These are phyloP conservation scores for Eutrema salsugineum DNA, from an alignment of 441 rosid genomes.

Conservation along the genomic window DNA sequence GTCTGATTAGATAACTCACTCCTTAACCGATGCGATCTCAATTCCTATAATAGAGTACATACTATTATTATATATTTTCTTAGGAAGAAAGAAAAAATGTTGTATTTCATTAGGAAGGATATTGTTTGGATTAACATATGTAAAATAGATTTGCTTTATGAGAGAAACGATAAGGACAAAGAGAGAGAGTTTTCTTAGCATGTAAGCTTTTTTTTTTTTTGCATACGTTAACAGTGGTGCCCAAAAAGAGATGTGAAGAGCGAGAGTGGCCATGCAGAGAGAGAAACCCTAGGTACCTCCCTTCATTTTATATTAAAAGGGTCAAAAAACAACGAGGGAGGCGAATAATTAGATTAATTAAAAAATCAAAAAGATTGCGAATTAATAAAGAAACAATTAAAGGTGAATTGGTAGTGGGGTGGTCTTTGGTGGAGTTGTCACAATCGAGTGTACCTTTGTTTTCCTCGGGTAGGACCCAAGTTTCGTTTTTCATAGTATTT, in stretches of 20 bases:
- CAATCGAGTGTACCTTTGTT: constrained; percentile 66
- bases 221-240: constrained; percentile 32
- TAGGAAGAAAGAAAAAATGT: background rate
- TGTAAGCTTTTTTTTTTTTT: constrained; percentile 41
- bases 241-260: constrained; percentile 28
- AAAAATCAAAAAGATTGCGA: constrained; percentile 29
- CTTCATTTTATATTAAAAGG: constrained; percentile 15
- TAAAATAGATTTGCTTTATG: background rate
- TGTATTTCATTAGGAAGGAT: background rate
- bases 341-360: constrained; percentile 21
- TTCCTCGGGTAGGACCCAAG: constrained; percentile 38
- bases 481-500: constrained; percentile 21
- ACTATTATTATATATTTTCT: background rate
- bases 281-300: constrained; percentile 27
- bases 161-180: constrained; percentile 26
- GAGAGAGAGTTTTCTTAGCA: constrained; percentile 36
- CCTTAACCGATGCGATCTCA: constrained; percentile 15
- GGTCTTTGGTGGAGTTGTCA: constrained; percentile 68
- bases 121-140: background rate
- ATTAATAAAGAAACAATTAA: constrained; percentile 23
- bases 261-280: constrained; percentile 38
- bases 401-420: constrained; percentile 42
- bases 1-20: background rate
- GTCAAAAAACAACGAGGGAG: constrained; percentile 30
- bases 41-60: background rate